Percentiles rank a stretch among this genome's conserved stretches.
Evolutionary conservation across 164 flowering plant genomes (phyloP).

Genomic region (Vitis amurensis): DNA sequence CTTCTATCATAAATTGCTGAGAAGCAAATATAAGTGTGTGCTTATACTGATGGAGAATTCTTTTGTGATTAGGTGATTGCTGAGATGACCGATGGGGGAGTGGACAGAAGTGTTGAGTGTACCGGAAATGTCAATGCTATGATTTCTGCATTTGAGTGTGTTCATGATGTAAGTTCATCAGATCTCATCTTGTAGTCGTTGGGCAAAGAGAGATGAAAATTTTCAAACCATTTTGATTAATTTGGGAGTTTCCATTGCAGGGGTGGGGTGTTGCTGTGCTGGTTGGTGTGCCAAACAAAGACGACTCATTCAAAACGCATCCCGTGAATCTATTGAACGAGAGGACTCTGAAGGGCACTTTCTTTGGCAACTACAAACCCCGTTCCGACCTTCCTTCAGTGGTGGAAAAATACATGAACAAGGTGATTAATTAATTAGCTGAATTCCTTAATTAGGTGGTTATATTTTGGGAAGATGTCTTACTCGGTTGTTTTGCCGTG

Average conservation of each 20-base stretch:
- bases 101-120: conserved; percentile 47
- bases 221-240: background rate
- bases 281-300: conserved; percentile 40
- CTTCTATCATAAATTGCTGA: background rate
- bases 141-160: conserved; percentile 53
- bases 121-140: conserved; percentile 43
- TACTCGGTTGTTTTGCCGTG: too few relatives aligned
- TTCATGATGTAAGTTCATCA: conserved; percentile 34
- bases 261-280: conserved; percentile 48
- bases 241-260: conserved; percentile 2
- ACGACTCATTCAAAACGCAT: conserved; percentile 26
- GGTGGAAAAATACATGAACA: conserved; percentile 34
- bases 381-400: conserved; percentile 37
- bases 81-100: conserved; percentile 54
- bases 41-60: background rate
- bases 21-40: background rate
- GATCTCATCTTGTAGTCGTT: background rate
- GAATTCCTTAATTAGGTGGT: too few relatives aligned
- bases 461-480: too few relatives aligned
- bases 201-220: background rate
- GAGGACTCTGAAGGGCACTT: conserved; percentile 37
- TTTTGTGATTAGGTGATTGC: conserved; percentile 32
- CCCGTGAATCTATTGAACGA: conserved; percentile 27
- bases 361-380: conserved; percentile 40
- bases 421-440: background rate